phyloP scores from a whole-genome alignment of 257 asterid species.

The Penstemon barbatus region DNA sequence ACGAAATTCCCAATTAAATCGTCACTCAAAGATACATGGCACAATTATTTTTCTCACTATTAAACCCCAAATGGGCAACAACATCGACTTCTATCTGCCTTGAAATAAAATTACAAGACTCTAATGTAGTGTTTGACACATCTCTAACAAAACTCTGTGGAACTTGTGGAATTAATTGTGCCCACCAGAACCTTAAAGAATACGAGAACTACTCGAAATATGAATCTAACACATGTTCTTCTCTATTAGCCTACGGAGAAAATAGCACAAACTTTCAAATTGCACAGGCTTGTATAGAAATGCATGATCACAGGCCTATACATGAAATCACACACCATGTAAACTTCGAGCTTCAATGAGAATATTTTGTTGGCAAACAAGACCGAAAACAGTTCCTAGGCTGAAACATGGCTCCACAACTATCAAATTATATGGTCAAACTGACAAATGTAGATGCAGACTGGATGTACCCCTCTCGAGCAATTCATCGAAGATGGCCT shows the following conservation, averaged over 20 bases:
- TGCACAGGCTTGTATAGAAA: conserved; percentile 22
- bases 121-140: conserved; percentile 16
- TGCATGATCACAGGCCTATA: conserved; percentile 17
- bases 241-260: background rate
- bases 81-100: conserved; percentile 9
- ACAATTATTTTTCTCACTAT: conserved; percentile 26
- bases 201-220: conserved; percentile 20
- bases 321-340: conserved; percentile 24
- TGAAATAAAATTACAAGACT: conserved; percentile 22
- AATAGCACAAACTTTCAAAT: conserved; percentile 3
- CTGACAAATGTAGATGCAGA: conserved; percentile 17
- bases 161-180: conserved; percentile 23
- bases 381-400: conserved; percentile 7
- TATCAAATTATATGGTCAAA: conserved; percentile 14
- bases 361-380: conserved; percentile 3
- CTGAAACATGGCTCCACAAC: conserved; percentile 26
- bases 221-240: conserved; percentile 21
- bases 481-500: conserved; percentile 17
- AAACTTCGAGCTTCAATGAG: conserved; percentile 31
- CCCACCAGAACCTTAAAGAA: conserved; percentile 34
- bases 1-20: background rate
- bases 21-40: conserved; percentile 27
- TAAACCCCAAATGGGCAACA: conserved; percentile 12
- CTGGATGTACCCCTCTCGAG: conserved; percentile 19
- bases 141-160: conserved; percentile 32